Evolutionary conservation across 768 basidiomycete genomes (phyloP), one percentile per base, ranked within the genome.

Genomic region (Pisolithus orientalis): DNA sequence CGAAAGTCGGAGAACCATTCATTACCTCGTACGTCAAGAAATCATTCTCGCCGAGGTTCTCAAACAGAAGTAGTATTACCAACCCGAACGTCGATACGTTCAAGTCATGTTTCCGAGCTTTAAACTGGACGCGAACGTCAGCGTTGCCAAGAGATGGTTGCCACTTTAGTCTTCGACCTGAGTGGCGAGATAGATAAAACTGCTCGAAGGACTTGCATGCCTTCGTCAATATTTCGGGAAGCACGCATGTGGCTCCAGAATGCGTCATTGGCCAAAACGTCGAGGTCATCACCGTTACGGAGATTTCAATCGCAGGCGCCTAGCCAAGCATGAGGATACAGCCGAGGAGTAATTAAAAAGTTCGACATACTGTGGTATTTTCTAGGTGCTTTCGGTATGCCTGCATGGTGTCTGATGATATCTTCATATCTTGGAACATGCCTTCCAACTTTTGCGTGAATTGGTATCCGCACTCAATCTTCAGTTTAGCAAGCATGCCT

Each of bases 401-500:
- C 34, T 79, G 73, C 78, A 87, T 88, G 14, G 83, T 84, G 51
- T 99, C 96, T 17, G 74, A 69, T 5, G 92, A 95, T 28, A 94
- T 67, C 61, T 84, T 90, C 84, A 99, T 94, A 64, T 98, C 95
- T 58, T 91, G 80, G 80, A 99, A 96, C 95, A 99, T 99, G 53
- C 94, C 94, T 68, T 99, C 94, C 62, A 98, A 75, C 67, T 94
- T 94, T 70, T 95, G 92, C 1, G 96, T 98, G 69, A 98, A 99
- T 64, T 95, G 92, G 60, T 85, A 87, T 6, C 95, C 95, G 62
- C 90, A 94, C 71, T 98, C 95, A 25, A 95, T 80, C 72, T 97
- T 97, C 62, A 99, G 83, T 70, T 96, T 97, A 44, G 92, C 86
- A 1, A 99, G 80, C 94, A 99, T 97, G 53, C 88, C 91, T 44